Evolutionary conservation across 2,329 filamentous ascomycete genomes (phyloP).

Genomic region (Magnaporthiopsis rhizophila): DNA sequence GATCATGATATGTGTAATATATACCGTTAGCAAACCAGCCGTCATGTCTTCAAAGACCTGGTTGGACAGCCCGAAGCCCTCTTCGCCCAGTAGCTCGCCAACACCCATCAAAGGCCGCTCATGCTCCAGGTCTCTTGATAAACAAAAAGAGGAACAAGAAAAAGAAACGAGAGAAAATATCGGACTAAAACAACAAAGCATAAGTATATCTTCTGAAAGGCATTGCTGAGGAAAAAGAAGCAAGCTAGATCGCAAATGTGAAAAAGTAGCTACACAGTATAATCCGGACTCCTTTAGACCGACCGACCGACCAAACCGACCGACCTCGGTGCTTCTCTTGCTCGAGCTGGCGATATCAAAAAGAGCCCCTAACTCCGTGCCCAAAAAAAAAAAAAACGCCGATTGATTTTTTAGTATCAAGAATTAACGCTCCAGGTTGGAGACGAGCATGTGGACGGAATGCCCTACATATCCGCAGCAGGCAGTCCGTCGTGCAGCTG

Average conservation of each 20-base stretch:
- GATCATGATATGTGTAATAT: too few relatives aligned
- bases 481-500: slow-evolving; percentile 36
- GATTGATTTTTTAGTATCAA: not conserved
- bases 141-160: not conserved
- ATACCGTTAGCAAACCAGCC: too few relatives aligned
- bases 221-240: not conserved
- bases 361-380: not conserved
- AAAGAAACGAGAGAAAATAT: not conserved
- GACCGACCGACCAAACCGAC: not conserved
- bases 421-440: not conserved
- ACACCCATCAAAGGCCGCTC: too few relatives aligned
- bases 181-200: not conserved
- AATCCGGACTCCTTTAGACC: not conserved
- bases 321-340: not conserved
- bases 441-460: not conserved
- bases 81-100: too few relatives aligned
- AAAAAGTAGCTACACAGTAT: not conserved
- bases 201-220: not conserved
- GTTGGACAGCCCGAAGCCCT: too few relatives aligned
- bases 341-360: not conserved
- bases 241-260: not conserved
- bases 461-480: slow-evolving; percentile 24
- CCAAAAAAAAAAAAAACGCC: not conserved
- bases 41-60: too few relatives aligned
- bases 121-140: not conserved